A percentile compares a stretch with the other conserved stretches of the same genome.
Evolutionary conservation across 768 basidiomycete genomes (phyloP).

Genomic region (Kwoniella dejecticola): DNA sequence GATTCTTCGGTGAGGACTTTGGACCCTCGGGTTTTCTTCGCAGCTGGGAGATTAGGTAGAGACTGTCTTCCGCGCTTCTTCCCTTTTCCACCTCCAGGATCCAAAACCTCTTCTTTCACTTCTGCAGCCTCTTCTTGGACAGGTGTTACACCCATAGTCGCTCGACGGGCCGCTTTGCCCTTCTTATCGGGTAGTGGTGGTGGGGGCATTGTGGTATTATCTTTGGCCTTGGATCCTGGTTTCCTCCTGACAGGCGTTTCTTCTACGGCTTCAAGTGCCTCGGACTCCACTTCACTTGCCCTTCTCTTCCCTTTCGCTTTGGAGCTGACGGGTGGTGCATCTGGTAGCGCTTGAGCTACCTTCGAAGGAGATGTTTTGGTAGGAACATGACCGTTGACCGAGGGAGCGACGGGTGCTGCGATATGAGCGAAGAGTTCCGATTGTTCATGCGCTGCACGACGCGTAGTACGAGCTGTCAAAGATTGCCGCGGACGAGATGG

Average conservation of each 20-base stretch:
- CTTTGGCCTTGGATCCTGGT: neutral
- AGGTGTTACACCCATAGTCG: conserved; percentile 9
- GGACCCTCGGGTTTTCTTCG: conserved; percentile 24
- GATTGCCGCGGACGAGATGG: conserved; percentile 31
- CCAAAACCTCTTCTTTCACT: conserved; percentile 7
- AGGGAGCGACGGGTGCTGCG: neutral
- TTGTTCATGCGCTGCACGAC: conserved; percentile 44
- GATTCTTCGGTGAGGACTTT: neutral
- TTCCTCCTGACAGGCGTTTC: neutral
- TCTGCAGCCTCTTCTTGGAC: neutral
- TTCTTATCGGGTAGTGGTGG: conserved; percentile 20
- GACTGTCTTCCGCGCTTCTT: conserved; percentile 31
- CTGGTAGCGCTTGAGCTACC: neutral
- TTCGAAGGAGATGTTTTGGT: conserved; percentile 24
- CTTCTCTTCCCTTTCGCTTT: conserved; percentile 28
- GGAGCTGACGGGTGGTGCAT: neutral
- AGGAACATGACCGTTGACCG: neutral
- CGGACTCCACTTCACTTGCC: neutral
- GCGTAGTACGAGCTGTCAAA: conserved; percentile 39
- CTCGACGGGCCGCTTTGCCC: conserved; percentile 3
- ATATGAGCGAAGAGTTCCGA: conserved; percentile 33
- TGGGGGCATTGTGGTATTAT: conserved; percentile 14
- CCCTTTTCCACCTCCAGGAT: conserved; percentile 20
- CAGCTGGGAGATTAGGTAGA: conserved; percentile 14
- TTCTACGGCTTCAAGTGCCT: neutral